Evolutionary conservation across 805 yeast genomes (phyloP), one percentile per base, ranked within the genome.

Genomic region (Teunomyces lycoperdinae): DNA sequence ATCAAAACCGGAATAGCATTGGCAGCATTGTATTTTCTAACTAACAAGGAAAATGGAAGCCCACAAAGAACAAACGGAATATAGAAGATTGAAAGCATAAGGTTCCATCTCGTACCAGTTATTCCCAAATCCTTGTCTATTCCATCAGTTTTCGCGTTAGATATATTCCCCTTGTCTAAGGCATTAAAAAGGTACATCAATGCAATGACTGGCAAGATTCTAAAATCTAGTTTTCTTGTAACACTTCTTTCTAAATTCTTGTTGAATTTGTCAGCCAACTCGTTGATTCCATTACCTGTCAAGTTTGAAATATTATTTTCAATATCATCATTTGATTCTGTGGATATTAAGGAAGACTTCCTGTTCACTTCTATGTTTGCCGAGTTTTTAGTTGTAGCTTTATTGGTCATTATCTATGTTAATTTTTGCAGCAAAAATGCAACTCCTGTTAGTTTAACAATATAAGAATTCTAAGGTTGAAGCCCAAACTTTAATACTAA

Each of bases 131-230:
- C 78, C 4, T 48, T 53, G 26, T 68, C 77, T 42, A 77, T 56
- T 29, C 76, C 76, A 49, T 74, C 73, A 1, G 79, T 75, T 53
- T 74, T 74, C 13, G 81, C 81, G 56, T 77, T 76, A 11, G 76
- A 68, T 42, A 77, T 74, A 52, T 77, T 77, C 11, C 78, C 77
- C 51, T 73, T 74, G 55, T 77, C 80, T 46, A 77, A 64, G 10
- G 78, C 74, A 51, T 74, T 74, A 61, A 74, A 76, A 31, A 77
- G 63, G 50, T 77, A 77, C 73, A 74, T 68, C 26, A 74, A 29
- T 14, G 79, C 72, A 45, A 74, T 63, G 40, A 73, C 60, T 1
- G 81, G 81, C 24, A 77, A 58, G 27, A 77, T 71, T 46, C 71
- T 59, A 38, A 67, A 42, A 52, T 77, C 81, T 16, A 77, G 62